Percentiles rank a stretch among this genome's conserved stretches.
These are phyloP conservation scores for Haplosporangium sp. DNA, from an alignment of 371 early-diverging fungal species.

Conservation along the genomic window DNA sequence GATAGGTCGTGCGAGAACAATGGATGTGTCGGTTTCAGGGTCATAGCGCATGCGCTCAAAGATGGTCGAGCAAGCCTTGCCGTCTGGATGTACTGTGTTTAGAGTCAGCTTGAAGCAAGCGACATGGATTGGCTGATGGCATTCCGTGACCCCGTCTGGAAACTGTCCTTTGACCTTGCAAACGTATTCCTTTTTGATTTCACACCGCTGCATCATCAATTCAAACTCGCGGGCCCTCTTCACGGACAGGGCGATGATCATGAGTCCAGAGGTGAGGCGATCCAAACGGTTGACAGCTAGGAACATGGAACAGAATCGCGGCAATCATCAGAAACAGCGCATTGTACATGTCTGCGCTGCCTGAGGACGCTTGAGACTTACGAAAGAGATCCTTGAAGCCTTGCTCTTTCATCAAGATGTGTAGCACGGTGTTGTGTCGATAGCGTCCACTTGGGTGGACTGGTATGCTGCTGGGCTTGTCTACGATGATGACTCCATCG, in stretches of 20 bases:
- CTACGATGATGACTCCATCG: constrained; percentile 80
- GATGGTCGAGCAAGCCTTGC: constrained; percentile 82
- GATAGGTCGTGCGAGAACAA: constrained; percentile 71
- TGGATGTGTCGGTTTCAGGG: constrained; percentile 48
- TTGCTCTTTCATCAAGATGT: constrained; percentile 78
- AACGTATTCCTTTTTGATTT: constrained; percentile 88
- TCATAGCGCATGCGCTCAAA: constrained; percentile 77
- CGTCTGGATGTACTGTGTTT: constrained; percentile 83
- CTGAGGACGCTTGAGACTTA: constrained; percentile 53
- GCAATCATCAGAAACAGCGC: constrained; percentile 1
- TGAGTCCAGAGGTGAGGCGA: constrained; percentile 91
- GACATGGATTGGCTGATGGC: constrained; percentile 84
- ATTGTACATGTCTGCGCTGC: neutral
- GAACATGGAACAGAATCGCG: neutral
- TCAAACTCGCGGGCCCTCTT: constrained; percentile 73
- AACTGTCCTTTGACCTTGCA: constrained; percentile 90
- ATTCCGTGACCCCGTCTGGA: constrained; percentile 73
- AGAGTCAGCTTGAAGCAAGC: constrained; percentile 88
- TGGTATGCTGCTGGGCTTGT: constrained; percentile 93
- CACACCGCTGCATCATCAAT: constrained; percentile 68
- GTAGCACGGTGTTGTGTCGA: constrained; percentile 85
- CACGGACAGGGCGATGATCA: constrained; percentile 80
- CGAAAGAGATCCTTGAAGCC: constrained; percentile 74
- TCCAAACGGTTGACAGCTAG: constrained; percentile 90
- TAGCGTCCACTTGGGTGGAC: constrained; percentile 87